Evolutionary conservation across 768 basidiomycete species (phyloP), one percentile per base, ranked within the genome.

Genomic region (Tulasnella sp.): DNA sequence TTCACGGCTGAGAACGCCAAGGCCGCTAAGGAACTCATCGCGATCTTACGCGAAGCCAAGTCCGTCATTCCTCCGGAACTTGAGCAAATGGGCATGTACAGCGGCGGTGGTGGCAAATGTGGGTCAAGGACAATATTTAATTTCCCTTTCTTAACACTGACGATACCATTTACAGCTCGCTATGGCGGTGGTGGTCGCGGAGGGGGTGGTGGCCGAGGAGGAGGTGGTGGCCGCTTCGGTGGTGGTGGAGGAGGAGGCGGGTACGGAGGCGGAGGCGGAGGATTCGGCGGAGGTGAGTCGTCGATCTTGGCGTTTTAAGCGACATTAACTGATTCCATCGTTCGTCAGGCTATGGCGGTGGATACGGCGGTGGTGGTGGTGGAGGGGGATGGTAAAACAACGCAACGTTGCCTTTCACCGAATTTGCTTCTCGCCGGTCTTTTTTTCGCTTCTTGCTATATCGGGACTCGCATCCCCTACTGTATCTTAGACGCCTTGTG

Each of bases 1-100:
- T 96, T 99, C 85, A 97, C 95, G 67, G 93, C 96, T 70, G 95
- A 98, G 80, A 97, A 97, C 83, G 90, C 94, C 70, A 97, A 97
- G 85, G 90, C 91, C 78, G 96, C 97, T 31, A 92, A 95, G 52
- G 97, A 99, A 81, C 88, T 99, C 12, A 85, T 98, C 77, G 86
- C 83, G 76, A 97, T 99, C 79, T 84, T 99, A 78, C 85, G 88
- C 75, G 96, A 97, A 83, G 93, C 94, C 29, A 96, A 96, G 81
- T 90, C 94, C 17, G 85, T 85, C 68, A 87, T 98, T 42, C 94
- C 96, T 34, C 89, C 94, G 76, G 93, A 97, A 80, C 86, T 99
- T 0, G 92, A 96, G 83, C 93, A 97, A 84, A 97, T 97, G 96
- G 88, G 88, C 0, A 90, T 90, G 86, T 96, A 90, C 82, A 89